Conservation (phyloP, 768 basidiomycete genomes). For the Amanita fuliginea region DNA sequence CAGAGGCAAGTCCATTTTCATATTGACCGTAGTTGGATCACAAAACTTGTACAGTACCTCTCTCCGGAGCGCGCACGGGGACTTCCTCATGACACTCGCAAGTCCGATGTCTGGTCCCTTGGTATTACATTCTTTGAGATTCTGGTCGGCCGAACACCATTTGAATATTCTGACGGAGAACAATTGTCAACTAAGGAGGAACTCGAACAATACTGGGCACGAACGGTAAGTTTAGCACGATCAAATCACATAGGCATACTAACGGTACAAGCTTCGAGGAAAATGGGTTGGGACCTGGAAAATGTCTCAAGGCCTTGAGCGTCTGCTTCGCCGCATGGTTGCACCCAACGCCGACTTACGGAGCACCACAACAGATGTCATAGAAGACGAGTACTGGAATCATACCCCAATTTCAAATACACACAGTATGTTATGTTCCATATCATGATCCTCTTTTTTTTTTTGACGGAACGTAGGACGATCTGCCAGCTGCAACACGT, state of each 20-base stretch:
- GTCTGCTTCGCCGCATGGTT: conserved; percentile 66
- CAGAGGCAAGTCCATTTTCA: conserved; percentile 45
- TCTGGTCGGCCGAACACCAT: conserved; percentile 84
- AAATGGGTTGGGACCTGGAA: conserved; percentile 82
- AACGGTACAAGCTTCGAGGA: conserved; percentile 46
- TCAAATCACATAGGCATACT: not conserved
- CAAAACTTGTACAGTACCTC: conserved; percentile 52
- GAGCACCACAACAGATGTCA: conserved; percentile 55
- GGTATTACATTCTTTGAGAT: conserved; percentile 93
- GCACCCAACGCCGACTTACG: conserved; percentile 74
- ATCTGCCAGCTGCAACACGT: conserved; percentile 35
- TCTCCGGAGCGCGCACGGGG: conserved; percentile 88
- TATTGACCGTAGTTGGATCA: not conserved
- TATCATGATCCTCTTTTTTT: not conserved
- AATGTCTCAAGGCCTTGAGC: conserved; percentile 55
- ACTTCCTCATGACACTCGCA: conserved; percentile 84
- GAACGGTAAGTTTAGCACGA: conserved; percentile 42
- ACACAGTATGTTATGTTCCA: not conserved
- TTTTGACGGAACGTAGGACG: conserved; percentile 23
- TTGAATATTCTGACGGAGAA: conserved; percentile 74
- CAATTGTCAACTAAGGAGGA: conserved; percentile 71
- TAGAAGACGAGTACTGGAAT: conserved; percentile 61
- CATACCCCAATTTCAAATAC: conserved; percentile 31
- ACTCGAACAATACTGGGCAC: conserved; percentile 76
- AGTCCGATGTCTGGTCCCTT: conserved; percentile 81